These are phyloP conservation scores for Cladosporium cucumerinum DNA, from an alignment of 2,329 filamentous ascomycete genomes.

Conservation along the genomic window DNA sequence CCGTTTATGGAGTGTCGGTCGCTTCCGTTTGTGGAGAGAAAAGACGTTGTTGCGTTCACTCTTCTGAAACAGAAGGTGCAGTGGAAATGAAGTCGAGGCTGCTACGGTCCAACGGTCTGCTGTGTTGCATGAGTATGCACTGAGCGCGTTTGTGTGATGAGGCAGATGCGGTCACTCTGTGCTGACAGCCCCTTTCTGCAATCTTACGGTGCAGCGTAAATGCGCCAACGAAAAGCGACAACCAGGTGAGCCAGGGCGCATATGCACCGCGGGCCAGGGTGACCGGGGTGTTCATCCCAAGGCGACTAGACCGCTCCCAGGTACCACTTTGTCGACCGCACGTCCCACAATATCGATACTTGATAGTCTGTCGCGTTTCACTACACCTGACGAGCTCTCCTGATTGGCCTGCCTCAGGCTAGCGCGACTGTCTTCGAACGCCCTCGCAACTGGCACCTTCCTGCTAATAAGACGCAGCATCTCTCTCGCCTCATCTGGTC, in stretches of 20 bases:
- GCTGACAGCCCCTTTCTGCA: slow-evolving; percentile 9
- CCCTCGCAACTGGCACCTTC: slow-evolving; percentile 4
- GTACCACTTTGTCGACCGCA: background rate
- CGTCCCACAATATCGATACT: background rate
- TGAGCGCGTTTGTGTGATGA: background rate
- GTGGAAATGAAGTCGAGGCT: slow-evolving; percentile 5
- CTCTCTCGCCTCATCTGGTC: background rate
- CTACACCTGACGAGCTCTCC: background rate
- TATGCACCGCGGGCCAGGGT: background rate
- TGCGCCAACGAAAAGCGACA: slow-evolving; percentile 1
- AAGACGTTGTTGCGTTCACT: slow-evolving; percentile 4
- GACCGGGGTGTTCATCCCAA: background rate
- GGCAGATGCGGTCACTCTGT: background rate
- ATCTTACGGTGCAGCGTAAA: background rate
- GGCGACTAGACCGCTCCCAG: background rate
- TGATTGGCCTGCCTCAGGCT: background rate
- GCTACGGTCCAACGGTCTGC: slow-evolving; percentile 5
- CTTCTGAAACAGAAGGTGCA: background rate
- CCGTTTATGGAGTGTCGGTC: slow-evolving; percentile 7
- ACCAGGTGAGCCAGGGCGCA: background rate
- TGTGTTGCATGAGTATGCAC: slow-evolving; percentile 8
- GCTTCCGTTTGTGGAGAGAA: background rate
- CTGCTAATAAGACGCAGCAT: background rate
- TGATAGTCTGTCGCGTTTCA: slow-evolving; percentile 7
- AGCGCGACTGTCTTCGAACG: slow-evolving; percentile 15